phyloP scores from a whole-genome alignment of 257 asterid species.

The Salvia hispanica region DNA sequence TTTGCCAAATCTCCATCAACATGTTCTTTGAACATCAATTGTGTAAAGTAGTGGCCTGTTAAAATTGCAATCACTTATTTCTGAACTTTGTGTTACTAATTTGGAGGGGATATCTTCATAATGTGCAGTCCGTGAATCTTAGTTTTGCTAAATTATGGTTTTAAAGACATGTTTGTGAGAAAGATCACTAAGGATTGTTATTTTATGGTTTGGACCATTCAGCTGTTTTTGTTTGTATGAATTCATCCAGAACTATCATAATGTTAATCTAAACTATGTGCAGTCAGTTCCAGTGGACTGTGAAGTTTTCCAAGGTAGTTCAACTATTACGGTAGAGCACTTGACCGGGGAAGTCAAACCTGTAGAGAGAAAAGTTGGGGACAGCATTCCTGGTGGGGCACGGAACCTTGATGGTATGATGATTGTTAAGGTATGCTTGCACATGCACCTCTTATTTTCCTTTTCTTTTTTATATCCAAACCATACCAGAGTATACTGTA shows the following conservation, averaged over 20 bases:
- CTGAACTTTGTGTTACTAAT: neutral
- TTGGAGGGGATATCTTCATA: slow-evolving; percentile 6
- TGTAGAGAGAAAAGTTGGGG: slow-evolving; percentile 70
- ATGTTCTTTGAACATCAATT: neutral
- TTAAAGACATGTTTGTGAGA: slow-evolving; percentile 16
- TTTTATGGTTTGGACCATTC: slow-evolving; percentile 9
- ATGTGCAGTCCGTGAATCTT: neutral
- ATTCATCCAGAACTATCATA: slow-evolving; percentile 29
- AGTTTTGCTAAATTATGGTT: neutral
- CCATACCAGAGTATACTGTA: neutral
- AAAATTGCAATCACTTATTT: slow-evolving; percentile 13
- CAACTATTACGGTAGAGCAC: slow-evolving; percentile 94
- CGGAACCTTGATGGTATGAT: slow-evolving; percentile 96
- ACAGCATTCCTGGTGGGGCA: slow-evolving; percentile 98
- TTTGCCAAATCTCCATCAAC: neutral
- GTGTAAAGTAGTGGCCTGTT: slow-evolving; percentile 20
- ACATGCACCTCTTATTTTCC: neutral
- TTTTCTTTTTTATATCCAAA: neutral
- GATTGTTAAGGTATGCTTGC: slow-evolving; percentile 75
- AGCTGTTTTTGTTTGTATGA: slow-evolving; percentile 22
- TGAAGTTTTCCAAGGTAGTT: slow-evolving; percentile 85
- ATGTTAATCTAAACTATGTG: slow-evolving; percentile 38
- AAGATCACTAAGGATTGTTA: slow-evolving; percentile 7
- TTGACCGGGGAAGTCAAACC: slow-evolving; percentile 97
- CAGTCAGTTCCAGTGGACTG: slow-evolving; percentile 99